Percentiles rank a stretch among this genome's conserved stretches.
phyloP scores from a whole-genome alignment of 2,329 filamentous ascomycete genomes.

The Fusarium verrucosum region DNA sequence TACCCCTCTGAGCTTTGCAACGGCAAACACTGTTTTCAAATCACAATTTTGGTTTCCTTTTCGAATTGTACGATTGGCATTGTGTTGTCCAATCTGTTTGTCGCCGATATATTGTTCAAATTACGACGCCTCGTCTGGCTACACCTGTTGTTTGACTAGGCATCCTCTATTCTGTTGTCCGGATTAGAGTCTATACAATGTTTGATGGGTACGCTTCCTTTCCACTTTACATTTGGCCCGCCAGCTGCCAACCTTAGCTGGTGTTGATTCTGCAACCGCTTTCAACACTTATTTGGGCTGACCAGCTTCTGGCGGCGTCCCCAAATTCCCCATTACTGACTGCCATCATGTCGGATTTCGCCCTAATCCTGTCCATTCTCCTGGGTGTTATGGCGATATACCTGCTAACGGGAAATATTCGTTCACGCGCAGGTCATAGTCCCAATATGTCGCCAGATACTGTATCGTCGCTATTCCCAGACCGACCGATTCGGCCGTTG shows the following conservation, averaged over 20 bases:
- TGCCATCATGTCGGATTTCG: slow-evolving; percentile 19
- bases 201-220: slow-evolving; percentile 55
- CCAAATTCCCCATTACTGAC: slow-evolving; percentile 5
- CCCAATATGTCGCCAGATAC: slow-evolving; percentile 76
- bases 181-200: slow-evolving; percentile 45
- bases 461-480: slow-evolving; percentile 81
- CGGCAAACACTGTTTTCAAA: slow-evolving; percentile 8
- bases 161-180: slow-evolving; percentile 38
- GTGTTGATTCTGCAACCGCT: slow-evolving; percentile 4
- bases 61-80: slow-evolving; percentile 20
- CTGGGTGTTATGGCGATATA: slow-evolving; percentile 32
- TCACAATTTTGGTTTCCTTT: slow-evolving; percentile 21
- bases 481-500: slow-evolving; percentile 91
- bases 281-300: slow-evolving; percentile 4
- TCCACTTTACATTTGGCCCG: slow-evolving; percentile 12
- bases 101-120: slow-evolving; percentile 17
- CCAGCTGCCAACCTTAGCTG: slow-evolving; percentile 8
- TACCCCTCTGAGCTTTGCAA: slow-evolving; percentile 27
- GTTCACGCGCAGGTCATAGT: slow-evolving; percentile 53
- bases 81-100: slow-evolving; percentile 14
- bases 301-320: slow-evolving; percentile 5
- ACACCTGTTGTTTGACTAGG: slow-evolving; percentile 23
- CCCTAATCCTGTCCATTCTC: slow-evolving; percentile 24
- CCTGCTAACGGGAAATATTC: slow-evolving; percentile 44
- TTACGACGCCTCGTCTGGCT: slow-evolving; percentile 19